These are phyloP conservation scores for Protea cynaroides DNA, from an alignment of 164 flowering plant species.

Conservation along the genomic window DNA sequence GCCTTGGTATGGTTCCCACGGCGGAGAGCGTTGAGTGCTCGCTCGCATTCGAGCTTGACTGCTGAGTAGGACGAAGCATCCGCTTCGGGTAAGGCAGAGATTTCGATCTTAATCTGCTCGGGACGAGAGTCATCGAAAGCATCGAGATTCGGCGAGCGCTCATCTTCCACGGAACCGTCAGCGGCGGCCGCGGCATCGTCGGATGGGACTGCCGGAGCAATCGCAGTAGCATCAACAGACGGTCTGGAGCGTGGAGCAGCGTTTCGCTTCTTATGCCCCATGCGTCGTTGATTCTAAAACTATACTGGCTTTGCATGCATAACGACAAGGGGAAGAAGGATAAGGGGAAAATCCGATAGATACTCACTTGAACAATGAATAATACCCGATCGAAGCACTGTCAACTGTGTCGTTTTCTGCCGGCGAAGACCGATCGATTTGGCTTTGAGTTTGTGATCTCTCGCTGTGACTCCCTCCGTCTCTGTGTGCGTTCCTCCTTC, in stretches of 20 bases:
- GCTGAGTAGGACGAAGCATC: conserved; percentile 25
- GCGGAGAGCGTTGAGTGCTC: conserved; percentile 63
- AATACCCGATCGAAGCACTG: no score
- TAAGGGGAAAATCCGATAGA: no score
- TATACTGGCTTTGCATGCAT: conserved; percentile 28
- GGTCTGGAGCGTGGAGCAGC: conserved; percentile 38
- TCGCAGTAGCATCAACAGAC: neutral
- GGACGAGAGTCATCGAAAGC: neutral
- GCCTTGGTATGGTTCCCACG: conserved; percentile 90
- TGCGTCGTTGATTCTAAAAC: conserved; percentile 13
- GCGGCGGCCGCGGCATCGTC: conserved; percentile 3
- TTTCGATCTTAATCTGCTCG: conserved; percentile 10
- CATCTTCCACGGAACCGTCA: conserved; percentile 5
- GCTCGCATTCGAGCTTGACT: conserved; percentile 75
- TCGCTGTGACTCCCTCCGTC: neutral
- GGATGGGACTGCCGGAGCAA: conserved; percentile 1
- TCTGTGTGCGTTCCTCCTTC: neutral
- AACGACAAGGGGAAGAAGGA: conserved; percentile 4
- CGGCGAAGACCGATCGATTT: neutral
- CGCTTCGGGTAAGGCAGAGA: neutral
- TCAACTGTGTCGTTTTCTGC: neutral
- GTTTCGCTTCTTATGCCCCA: conserved; percentile 79
- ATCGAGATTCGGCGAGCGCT: conserved; percentile 3
- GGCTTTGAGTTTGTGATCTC: neutral
- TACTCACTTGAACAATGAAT: no score